Evolutionary conservation across 345 rosid species (phyloP), one percentile per base, ranked within the genome.

Genomic region (Pistacia integerrima): DNA sequence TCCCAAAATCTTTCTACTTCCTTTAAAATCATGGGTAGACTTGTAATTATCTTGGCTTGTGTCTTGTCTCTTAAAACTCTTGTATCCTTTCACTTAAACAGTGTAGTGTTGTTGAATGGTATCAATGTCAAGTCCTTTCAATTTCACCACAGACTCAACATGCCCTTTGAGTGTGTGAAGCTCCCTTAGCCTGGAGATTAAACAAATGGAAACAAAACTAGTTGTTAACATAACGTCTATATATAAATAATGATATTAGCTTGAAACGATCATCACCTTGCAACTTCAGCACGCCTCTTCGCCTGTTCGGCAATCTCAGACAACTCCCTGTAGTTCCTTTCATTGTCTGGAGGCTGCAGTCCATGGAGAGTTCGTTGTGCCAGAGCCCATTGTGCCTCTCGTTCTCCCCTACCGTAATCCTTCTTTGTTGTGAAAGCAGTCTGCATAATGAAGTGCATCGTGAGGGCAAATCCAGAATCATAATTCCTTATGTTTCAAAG

Each of bases 291-390:
- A 7, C 97, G 90, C 77, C 86, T 87, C 84, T 84, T 93, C 66
- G 99, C 99, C 67, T 93, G 99, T 69, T 93, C 99, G 11, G 96
- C 99, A 14, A 95, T 87, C 77, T 93, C 94, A 12, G 94, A 86
- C 64, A 93, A 80, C 73, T 91, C 99, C 64, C 89, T 76, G 85
- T 87, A 87, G 81, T 78, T 92, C 68, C 85, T 89, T 11, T 90
- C 95, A 52, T 75, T 79, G 74, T 86, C 85, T 0, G 93, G 84
- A 44, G 90, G 81, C 56, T 92, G 92, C 64, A 92, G 85, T 57
- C 97, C 98, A 1, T 89, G 96, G 2, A 90, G 89, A 9, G 99
- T 95, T 25, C 94, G 94, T 77, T 95, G 98, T 64, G 91, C 94
- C 58, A 87, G 80, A 3, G 96, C 97, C 99, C 99, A 90, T 69